These are phyloP conservation scores for Evernia prunastri DNA, from an alignment of 495 filamentous ascomycete species.

Conservation along the genomic window DNA sequence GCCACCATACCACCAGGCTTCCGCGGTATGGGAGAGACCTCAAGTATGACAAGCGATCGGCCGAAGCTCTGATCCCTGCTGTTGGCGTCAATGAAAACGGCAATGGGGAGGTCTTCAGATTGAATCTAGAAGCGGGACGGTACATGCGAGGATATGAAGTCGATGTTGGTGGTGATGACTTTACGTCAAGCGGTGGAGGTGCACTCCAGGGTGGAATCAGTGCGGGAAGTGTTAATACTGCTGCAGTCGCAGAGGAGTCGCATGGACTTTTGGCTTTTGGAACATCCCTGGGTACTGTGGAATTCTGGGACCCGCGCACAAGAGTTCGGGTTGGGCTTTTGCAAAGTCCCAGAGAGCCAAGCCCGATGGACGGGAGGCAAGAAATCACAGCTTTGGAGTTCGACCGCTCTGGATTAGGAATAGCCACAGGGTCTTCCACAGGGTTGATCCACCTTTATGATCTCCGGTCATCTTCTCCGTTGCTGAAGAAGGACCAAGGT, in stretches of 20 bases:
- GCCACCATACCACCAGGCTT: constrained; percentile 78
- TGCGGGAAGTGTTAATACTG: constrained; percentile 80
- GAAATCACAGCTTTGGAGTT: constrained; percentile 87
- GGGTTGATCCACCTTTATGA: constrained; percentile 93
- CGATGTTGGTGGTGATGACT: constrained; percentile 79
- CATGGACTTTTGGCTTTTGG: constrained; percentile 93
- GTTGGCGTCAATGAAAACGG: constrained; percentile 83
- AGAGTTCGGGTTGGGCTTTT: constrained; percentile 76
- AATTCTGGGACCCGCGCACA: constrained; percentile 88
- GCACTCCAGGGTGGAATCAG: constrained; percentile 77
- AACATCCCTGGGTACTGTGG: constrained; percentile 90
- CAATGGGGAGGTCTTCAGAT: constrained; percentile 80
- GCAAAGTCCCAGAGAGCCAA: constrained; percentile 38
- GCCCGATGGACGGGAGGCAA: constrained; percentile 47
- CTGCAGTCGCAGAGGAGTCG: constrained; percentile 79
- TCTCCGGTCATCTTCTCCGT: constrained; percentile 76
- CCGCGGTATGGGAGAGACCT: constrained; percentile 91
- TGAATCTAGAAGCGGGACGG: constrained; percentile 84
- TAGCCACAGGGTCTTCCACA: constrained; percentile 81
- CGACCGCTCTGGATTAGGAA: constrained; percentile 71
- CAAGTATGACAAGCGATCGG: constrained; percentile 73
- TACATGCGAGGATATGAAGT: constrained; percentile 79
- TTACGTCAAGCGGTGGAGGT: constrained; percentile 52
- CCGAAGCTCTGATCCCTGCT: constrained; percentile 79
- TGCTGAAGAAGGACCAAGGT: constrained; percentile 89